Conservation (phyloP, 2,329 filamentous ascomycete genomes). For the Aspergillus sp. region DNA sequence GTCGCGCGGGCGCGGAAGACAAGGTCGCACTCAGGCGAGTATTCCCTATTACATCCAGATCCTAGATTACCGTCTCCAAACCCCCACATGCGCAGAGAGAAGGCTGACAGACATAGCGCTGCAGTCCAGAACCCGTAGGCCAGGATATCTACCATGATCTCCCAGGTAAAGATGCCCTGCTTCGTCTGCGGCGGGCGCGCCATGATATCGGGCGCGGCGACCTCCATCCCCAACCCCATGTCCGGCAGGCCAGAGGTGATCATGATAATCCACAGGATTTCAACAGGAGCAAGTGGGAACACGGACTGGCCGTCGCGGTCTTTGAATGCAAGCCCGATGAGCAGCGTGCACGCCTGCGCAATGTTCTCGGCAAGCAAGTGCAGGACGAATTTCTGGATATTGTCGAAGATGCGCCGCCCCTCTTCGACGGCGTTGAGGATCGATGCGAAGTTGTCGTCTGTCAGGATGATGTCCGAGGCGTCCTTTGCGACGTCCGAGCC, state of each 20-base stretch:
- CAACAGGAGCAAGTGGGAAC: constrained; percentile 79
- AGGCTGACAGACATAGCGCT: constrained; percentile 62
- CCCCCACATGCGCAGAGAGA: constrained; percentile 65
- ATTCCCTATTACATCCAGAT: constrained; percentile 59
- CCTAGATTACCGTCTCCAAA: constrained; percentile 61
- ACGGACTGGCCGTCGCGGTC: constrained; percentile 71
- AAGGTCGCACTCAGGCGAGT: constrained; percentile 56
- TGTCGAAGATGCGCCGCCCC: constrained; percentile 82
- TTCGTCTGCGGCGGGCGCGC: constrained; percentile 71
- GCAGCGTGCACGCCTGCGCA: constrained; percentile 76
- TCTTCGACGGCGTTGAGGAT: constrained; percentile 85
- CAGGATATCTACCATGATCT: constrained; percentile 76
- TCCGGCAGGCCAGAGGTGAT: constrained; percentile 84
- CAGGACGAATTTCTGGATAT: constrained; percentile 84
- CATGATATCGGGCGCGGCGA: constrained; percentile 75
- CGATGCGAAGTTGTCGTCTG: constrained; percentile 84
- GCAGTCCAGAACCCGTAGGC: constrained; percentile 80
- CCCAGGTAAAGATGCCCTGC: constrained; percentile 71
- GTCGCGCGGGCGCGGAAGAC: constrained; percentile 73
- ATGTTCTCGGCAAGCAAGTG: constrained; percentile 79
- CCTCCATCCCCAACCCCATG: constrained; percentile 82
- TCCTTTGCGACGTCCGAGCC: constrained; percentile 81
- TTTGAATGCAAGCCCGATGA: constrained; percentile 80
- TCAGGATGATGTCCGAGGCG: constrained; percentile 66
- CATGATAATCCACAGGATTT: constrained; percentile 95